Evolutionary conservation across 148 eudicot genomes (phyloP), one percentile per base, ranked within the genome.

Genomic region (Camellia sinensis): DNA sequence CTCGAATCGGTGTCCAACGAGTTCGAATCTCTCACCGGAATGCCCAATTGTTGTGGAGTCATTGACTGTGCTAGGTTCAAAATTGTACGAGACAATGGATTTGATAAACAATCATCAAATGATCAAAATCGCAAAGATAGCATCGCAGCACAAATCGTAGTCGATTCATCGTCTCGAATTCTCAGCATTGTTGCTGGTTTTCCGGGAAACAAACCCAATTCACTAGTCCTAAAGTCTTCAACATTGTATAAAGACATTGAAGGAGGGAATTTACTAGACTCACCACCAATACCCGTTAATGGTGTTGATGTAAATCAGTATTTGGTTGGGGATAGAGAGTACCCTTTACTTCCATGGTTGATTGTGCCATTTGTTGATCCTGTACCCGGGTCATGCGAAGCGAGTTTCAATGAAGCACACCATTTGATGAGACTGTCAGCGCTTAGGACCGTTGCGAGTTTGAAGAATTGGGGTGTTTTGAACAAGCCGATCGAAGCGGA

Each of bases 21-120:
- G 12, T 89, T 92, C 46, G 88, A 91, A 52, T 19, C 80, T 15
- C 75, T 86, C 7, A 82, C 87, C 6, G 94, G 94, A 1, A 62
- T 93, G 15, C 96, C 94, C 5, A 91, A 92, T 82, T 95, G 98
- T 73, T 91, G 97, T 73, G 98, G 98, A 8, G 86, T 90, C 17
- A 81, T 95, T 3, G 82, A 81, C 17, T 89, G 94, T 50, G 62
- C 88, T 1, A 88, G 94, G 80, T 95, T 95, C 60, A 66, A 37
- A 14, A 70, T 90, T 17, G 78, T 53, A 5, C 84, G 77, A 57
- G 61, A 52, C 2, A 56, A 64, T 37, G 48, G 37, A 29, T 29
- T 19, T 46, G 3, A 18, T 15, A 29, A 61, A 6, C 67, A 44
- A 18, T 29, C 43, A 4, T 21, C 41, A 10, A 17, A 40, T 10